These are phyloP conservation scores for Phoenix dactylifera DNA, from an alignment of 176 grass and related monocot species.

Conservation along the genomic window DNA sequence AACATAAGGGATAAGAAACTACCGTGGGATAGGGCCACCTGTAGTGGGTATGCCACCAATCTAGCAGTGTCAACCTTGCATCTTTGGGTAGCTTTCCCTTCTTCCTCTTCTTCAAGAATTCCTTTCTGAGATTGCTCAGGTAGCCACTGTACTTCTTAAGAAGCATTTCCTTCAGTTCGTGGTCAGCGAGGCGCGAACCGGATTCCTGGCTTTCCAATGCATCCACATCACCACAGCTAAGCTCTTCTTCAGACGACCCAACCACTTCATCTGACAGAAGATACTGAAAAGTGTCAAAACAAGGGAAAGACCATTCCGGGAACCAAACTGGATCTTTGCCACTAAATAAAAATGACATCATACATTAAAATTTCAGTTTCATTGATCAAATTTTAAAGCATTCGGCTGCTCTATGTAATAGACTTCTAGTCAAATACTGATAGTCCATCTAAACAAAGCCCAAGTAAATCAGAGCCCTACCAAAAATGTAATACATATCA, in stretches of 20 bases:
- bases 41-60: conserved; percentile 89
- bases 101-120: conserved; percentile 94
- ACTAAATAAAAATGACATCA: no score
- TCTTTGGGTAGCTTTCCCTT: conserved; percentile 91
- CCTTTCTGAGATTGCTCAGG: conserved; percentile 65
- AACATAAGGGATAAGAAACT: not conserved
- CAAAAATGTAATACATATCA: no score
- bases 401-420: no score
- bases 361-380: no score
- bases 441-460: no score
- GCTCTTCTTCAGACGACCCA: conserved; percentile 78
- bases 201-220: conserved; percentile 22
- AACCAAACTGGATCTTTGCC: no score
- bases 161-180: conserved; percentile 93
- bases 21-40: conserved; percentile 95
- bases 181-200: conserved; percentile 42
- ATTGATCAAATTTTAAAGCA: no score
- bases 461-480: no score
- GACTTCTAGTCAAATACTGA: no score
- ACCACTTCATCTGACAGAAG: conserved; percentile 46
- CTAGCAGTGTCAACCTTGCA: conserved; percentile 50
- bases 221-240: conserved; percentile 52
- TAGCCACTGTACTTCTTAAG: conserved; percentile 97
- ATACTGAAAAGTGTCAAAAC: not conserved
- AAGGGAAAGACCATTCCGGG: no score